These are phyloP conservation scores for Starmerella bombi DNA, from an alignment of 805 yeast species.

Conservation along the genomic window DNA sequence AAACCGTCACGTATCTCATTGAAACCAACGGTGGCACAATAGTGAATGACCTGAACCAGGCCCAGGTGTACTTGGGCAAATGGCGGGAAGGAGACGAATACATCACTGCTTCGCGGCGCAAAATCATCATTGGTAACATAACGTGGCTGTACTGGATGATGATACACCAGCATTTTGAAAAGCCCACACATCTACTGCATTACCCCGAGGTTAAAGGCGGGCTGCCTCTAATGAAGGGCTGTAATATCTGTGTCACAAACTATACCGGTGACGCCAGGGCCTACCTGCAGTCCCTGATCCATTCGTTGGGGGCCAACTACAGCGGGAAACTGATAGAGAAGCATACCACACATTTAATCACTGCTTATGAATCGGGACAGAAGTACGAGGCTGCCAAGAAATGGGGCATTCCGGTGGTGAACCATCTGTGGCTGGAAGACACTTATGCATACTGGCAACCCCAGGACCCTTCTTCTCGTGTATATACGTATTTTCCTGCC, in stretches of 20 bases:
- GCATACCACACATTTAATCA: constrained; percentile 58
- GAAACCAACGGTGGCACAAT: constrained; percentile 43
- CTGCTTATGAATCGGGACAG: constrained; percentile 53
- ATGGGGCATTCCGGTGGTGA: constrained; percentile 57
- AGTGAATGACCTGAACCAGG: constrained; percentile 22
- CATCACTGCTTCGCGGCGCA: constrained; percentile 32
- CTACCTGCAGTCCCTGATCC: constrained; percentile 52
- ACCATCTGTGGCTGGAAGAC: constrained; percentile 83
- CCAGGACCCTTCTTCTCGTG: constrained; percentile 34
- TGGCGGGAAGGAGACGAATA: constrained; percentile 49
- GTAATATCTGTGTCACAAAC: constrained; percentile 57
- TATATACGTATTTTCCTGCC: constrained; percentile 38
- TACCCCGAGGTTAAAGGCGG: constrained; percentile 50
- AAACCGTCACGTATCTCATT: constrained; percentile 35
- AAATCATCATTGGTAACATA: constrained; percentile 46
- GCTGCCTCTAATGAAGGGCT: constrained; percentile 40
- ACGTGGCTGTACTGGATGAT: constrained; percentile 66
- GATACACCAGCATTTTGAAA: constrained; percentile 39
- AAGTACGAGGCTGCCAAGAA: constrained; percentile 61
- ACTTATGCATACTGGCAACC: constrained; percentile 50
- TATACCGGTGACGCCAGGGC: constrained; percentile 74
- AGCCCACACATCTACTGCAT: constrained; percentile 52
- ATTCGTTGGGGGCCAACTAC: constrained; percentile 61
- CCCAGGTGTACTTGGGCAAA: constrained; percentile 47
- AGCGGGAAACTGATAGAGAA: constrained; percentile 50